These are phyloP conservation scores for Microsporum ferrugineum DNA, from an alignment of 2,329 filamentous ascomycete genomes.

Conservation along the genomic window DNA sequence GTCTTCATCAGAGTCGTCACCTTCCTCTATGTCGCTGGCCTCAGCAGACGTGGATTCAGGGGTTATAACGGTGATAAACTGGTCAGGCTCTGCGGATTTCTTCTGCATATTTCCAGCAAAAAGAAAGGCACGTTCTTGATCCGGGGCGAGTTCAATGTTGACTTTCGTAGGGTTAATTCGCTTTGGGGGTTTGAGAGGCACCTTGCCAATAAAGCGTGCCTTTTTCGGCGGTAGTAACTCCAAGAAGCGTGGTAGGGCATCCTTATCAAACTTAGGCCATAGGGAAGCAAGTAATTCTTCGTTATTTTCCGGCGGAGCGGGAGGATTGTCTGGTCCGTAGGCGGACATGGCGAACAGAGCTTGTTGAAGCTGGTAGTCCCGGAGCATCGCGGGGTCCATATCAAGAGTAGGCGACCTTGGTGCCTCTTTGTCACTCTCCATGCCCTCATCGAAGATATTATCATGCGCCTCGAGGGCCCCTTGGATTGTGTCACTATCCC, in stretches of 20 bases:
- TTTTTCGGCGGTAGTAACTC: conserved; percentile 72
- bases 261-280: conserved; percentile 69
- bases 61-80: conserved; percentile 42
- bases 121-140: conserved; percentile 77
- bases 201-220: conserved; percentile 66
- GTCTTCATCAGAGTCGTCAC: conserved; percentile 52
- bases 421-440: conserved; percentile 18
- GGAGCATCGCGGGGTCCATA: conserved; percentile 32
- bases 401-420: conserved; percentile 25
- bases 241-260: conserved; percentile 65
- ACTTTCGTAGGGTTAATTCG: conserved; percentile 77
- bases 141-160: conserved; percentile 70
- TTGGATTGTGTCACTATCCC: background rate
- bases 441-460: conserved; percentile 4
- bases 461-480: background rate
- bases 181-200: conserved; percentile 67
- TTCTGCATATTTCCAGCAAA: conserved; percentile 53
- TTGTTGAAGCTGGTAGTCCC: conserved; percentile 37
- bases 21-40: conserved; percentile 37
- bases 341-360: conserved; percentile 37
- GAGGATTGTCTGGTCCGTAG: conserved; percentile 47
- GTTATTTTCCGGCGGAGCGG: conserved; percentile 58
- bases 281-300: conserved; percentile 66
- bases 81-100: conserved; percentile 40
- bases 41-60: conserved; percentile 39